Conservation (phyloP, 805 yeast species). For the Wickerhamomyces chambardii region DNA sequence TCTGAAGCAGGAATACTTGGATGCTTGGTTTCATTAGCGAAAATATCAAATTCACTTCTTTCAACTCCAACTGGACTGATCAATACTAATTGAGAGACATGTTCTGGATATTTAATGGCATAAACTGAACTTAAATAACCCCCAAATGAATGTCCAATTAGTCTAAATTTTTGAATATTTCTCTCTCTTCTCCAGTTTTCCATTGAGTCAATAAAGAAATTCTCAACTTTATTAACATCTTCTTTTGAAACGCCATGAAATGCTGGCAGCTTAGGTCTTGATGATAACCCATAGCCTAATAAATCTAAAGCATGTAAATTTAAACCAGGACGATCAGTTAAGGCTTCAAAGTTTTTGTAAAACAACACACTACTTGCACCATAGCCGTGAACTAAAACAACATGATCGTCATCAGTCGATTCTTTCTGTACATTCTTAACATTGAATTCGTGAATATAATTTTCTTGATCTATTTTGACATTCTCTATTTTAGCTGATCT, state of each 20-base stretch:
- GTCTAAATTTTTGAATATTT: conserved; percentile 39
- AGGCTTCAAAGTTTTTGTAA: conserved; percentile 49
- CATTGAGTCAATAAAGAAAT: conserved; percentile 33
- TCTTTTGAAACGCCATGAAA: conserved; percentile 10
- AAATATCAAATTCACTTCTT: conserved; percentile 30
- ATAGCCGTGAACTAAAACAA: conserved; percentile 76
- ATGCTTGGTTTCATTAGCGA: not conserved
- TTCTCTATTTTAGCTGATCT: conserved; percentile 38
- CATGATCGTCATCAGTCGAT: conserved; percentile 25
- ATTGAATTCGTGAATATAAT: conserved; percentile 65
- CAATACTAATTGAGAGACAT: conserved; percentile 41
- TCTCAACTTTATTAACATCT: conserved; percentile 22
- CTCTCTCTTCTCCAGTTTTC: conserved; percentile 48
- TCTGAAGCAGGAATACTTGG: not conserved
- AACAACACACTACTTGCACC: conserved; percentile 81
- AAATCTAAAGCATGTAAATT: conserved; percentile 53
- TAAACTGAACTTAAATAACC: conserved; percentile 59
- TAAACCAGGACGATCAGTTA: conserved; percentile 41
- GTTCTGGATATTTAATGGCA: conserved; percentile 43
- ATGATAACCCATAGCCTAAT: conserved; percentile 54
- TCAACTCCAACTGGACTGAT: conserved; percentile 73
- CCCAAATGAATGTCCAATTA: conserved; percentile 67
- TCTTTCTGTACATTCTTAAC: conserved; percentile 34
- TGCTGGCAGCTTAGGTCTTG: conserved; percentile 34
- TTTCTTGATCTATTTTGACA: conserved; percentile 40